A percentile compares a stretch with the other conserved stretches of the same genome.
These are phyloP conservation scores for Phytomonas sp. DNA, from an alignment of 208 protist genomes.

Conservation along the genomic window DNA sequence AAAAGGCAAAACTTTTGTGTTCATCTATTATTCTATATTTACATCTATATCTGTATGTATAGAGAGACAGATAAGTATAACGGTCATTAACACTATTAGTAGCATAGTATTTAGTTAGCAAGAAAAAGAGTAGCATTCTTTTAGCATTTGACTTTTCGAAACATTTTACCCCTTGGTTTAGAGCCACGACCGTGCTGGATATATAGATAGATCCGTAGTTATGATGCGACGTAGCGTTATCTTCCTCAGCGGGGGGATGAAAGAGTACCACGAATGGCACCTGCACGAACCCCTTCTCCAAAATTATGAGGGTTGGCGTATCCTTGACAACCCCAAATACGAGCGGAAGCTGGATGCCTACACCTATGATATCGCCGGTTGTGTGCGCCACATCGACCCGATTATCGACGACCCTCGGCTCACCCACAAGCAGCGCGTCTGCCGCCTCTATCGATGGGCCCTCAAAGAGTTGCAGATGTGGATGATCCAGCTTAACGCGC, in stretches of 20 bases:
- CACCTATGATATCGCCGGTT: constrained; percentile 69
- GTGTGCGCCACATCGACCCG: constrained; percentile 82
- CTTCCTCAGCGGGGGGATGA: constrained; percentile 69
- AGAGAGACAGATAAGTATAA: neutral
- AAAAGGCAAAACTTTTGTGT: neutral
- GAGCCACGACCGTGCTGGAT: neutral
- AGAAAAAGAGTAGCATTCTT: neutral
- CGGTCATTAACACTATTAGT: neutral
- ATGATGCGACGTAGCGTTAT: constrained; percentile 78
- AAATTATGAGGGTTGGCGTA: constrained; percentile 90
- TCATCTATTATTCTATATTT: neutral
- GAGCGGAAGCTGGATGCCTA: constrained; percentile 73
- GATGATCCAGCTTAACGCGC: constrained; percentile 75
- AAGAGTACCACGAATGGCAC: constrained; percentile 90
- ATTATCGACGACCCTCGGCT: constrained; percentile 90
- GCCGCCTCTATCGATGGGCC: constrained; percentile 84
- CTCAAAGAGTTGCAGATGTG: constrained; percentile 87
- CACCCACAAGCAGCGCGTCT: constrained; percentile 89
- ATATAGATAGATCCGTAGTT: neutral
- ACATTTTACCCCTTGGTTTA: neutral
- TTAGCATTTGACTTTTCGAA: neutral
- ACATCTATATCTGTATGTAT: neutral
- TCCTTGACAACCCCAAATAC: constrained; percentile 87
- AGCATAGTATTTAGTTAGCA: neutral
- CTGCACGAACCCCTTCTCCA: constrained; percentile 85